These are phyloP conservation scores for Xylaria curta DNA, from an alignment of 495 filamentous ascomycete species.

Conservation along the genomic window DNA sequence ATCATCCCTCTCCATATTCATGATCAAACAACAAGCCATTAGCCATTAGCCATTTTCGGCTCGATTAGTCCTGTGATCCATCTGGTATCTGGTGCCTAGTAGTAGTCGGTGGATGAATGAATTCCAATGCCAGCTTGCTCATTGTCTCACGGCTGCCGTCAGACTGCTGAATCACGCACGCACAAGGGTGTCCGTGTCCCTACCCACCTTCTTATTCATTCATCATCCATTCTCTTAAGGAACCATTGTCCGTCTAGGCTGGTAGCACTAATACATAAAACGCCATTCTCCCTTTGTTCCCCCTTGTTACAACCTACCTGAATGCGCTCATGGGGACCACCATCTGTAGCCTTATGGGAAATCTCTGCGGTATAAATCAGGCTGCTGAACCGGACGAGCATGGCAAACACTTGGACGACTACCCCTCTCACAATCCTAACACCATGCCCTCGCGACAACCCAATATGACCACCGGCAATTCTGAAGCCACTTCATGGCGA, in stretches of 20 bases:
- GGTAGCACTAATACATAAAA: neutral
- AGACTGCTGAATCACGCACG: neutral
- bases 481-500: neutral
- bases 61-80: neutral
- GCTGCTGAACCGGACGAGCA: conserved; percentile 28
- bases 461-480: conserved; percentile 26
- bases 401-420: conserved; percentile 24
- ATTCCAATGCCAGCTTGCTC: neutral
- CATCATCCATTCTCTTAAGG: neutral
- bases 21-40: neutral
- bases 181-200: too few relatives aligned
- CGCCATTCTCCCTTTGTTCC: conserved; percentile 2
- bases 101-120: neutral
- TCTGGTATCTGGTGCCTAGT: neutral
- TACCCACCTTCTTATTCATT: neutral
- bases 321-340: conserved; percentile 28
- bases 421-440: neutral
- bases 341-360: conserved; percentile 28
- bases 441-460: neutral
- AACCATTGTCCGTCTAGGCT: neutral
- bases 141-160: neutral
- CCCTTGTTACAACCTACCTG: neutral
- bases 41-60: neutral
- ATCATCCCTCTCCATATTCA: neutral
- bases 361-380: conserved; percentile 31